A percentile compares a stretch with the other conserved stretches of the same genome.
phyloP scores from a whole-genome alignment of 139 green algal species.

The Ettlia oleoabundans region DNA sequence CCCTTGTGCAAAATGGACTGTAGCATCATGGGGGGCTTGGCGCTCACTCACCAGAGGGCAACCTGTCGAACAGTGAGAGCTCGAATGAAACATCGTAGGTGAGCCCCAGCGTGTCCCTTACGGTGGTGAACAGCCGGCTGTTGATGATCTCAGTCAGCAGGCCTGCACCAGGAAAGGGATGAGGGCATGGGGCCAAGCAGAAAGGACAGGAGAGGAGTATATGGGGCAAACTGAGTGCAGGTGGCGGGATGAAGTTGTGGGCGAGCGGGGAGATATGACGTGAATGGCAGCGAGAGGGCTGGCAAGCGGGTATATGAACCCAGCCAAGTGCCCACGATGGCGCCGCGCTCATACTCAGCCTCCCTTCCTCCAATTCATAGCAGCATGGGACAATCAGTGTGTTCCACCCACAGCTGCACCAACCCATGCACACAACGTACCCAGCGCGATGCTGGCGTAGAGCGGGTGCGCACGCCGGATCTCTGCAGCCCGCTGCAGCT shows the following conservation, averaged over 20 bases:
- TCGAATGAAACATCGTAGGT: slow-evolving; percentile 99
- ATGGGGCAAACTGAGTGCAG: not conserved
- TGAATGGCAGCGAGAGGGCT: too few species aligned
- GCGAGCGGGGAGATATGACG: too few species aligned
- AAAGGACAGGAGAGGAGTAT: not conserved
- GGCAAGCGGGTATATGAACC: too few species aligned
- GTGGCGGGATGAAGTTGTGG: too few species aligned
- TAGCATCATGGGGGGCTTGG: too few species aligned
- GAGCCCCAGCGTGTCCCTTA: slow-evolving; percentile 93
- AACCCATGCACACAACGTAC: not conserved
- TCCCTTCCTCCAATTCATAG: too few species aligned
- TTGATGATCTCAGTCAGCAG: slow-evolving; percentile 96
- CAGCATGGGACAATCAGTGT: too few species aligned
- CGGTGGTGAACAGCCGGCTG: slow-evolving; percentile 94
- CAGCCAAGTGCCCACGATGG: too few species aligned
- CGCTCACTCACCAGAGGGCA: slow-evolving; percentile 49
- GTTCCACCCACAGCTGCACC: too few species aligned
- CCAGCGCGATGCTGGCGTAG: slow-evolving; percentile 76
- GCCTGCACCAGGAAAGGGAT: not conserved
- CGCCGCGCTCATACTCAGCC: too few species aligned
- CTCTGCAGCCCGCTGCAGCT: slow-evolving; percentile 41
- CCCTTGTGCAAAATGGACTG: too few species aligned
- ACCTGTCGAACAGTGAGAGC: slow-evolving; percentile 78
- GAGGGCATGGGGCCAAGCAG: slow-evolving; percentile 38
- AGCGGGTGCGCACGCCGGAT: slow-evolving; percentile 84